A percentile compares a stretch with the other conserved stretches of the same genome.
Conservation (phyloP, 306 rosid species). For the Hippophae tibetana region DNA sequence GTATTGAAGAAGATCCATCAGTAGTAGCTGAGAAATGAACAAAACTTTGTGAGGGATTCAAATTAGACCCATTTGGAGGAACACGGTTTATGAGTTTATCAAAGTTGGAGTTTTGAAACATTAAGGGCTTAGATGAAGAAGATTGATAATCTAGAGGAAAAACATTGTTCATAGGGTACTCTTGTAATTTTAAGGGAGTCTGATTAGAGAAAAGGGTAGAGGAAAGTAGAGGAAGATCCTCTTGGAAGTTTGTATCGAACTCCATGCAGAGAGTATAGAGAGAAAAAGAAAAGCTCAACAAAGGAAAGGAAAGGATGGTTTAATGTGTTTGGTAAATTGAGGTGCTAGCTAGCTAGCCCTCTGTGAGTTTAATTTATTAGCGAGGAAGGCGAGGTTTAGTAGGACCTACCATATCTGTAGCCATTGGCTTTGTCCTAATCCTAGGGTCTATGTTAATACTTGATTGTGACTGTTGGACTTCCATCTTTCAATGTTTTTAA, state of each 20-base stretch:
- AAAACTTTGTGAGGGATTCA: background rate
- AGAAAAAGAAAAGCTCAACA: slow-evolving; percentile 15
- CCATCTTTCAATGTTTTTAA: background rate
- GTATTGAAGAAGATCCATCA: slow-evolving; percentile 21
- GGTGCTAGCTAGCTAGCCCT: background rate
- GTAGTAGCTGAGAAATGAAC: slow-evolving; percentile 2
- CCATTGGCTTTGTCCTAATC: slow-evolving; percentile 21
- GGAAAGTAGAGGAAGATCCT: slow-evolving; percentile 10
- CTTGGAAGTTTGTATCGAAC: slow-evolving; percentile 13
- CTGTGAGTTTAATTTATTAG: slow-evolving; percentile 12
- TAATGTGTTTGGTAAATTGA: slow-evolving; percentile 8
- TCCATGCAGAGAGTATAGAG: slow-evolving; percentile 30
- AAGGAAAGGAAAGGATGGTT: slow-evolving; percentile 18
- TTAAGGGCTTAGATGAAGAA: slow-evolving; percentile 9
- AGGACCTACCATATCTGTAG: slow-evolving; percentile 12
- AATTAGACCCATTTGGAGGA: slow-evolving; percentile 10
- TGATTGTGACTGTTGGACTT: slow-evolving; percentile 40
- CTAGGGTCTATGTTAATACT: slow-evolving; percentile 24
- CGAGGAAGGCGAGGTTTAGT: slow-evolving; percentile 6
- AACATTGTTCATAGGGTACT: background rate
- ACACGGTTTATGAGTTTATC: background rate
- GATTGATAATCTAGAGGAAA: background rate
- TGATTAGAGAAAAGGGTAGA: slow-evolving; percentile 14
- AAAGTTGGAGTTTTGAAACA: slow-evolving; percentile 16
- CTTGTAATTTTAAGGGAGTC: slow-evolving; percentile 18